Percentiles rank a stretch among this genome's conserved stretches.
Evolutionary conservation across 2,329 filamentous ascomycete genomes (phyloP).

Genomic region (Leptosphaerulina australis): DNA sequence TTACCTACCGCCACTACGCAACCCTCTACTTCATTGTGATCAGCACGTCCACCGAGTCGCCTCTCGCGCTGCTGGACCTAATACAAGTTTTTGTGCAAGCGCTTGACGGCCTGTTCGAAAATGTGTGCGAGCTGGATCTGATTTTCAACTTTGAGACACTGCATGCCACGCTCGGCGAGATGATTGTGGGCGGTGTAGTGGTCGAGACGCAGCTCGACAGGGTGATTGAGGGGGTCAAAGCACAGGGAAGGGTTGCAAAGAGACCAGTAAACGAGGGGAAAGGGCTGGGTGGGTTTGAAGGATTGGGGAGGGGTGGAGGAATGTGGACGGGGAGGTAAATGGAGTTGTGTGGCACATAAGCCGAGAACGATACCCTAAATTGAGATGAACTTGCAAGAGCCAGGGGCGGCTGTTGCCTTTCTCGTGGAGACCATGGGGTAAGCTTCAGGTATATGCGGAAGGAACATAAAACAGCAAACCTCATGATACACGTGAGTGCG

Average conservation of each 20-base stretch:
- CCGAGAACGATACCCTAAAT: too few species aligned
- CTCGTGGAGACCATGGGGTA: too few species aligned
- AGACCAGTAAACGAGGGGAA: constrained; percentile 74
- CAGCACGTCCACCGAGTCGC: constrained; percentile 93
- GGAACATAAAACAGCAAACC: too few species aligned
- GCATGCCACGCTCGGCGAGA: constrained; percentile 87
- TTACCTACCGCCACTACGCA: constrained; percentile 97
- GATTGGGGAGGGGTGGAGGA: constrained; percentile 40
- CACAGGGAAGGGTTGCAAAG: constrained; percentile 78
- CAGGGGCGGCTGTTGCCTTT: too few species aligned
- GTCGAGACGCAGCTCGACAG: constrained; percentile 89
- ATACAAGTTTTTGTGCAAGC: constrained; percentile 99
- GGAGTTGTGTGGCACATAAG: too few species aligned
- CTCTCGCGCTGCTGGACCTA: constrained; percentile 90
- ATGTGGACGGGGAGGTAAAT: constrained; percentile 42
- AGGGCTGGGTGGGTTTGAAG: constrained; percentile 35
- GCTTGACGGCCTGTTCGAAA: constrained; percentile 93
- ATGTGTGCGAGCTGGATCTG: constrained; percentile 96
- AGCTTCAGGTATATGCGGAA: too few species aligned
- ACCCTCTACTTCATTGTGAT: constrained; percentile 99
- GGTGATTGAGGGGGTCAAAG: constrained; percentile 81
- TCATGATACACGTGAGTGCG: too few species aligned
- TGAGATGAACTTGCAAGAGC: too few species aligned
- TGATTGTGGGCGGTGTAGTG: constrained; percentile 94
- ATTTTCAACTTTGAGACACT: constrained; percentile 99